phyloP scores from a whole-genome alignment of 176 grass and related monocot species.

The Musa itinerans region DNA sequence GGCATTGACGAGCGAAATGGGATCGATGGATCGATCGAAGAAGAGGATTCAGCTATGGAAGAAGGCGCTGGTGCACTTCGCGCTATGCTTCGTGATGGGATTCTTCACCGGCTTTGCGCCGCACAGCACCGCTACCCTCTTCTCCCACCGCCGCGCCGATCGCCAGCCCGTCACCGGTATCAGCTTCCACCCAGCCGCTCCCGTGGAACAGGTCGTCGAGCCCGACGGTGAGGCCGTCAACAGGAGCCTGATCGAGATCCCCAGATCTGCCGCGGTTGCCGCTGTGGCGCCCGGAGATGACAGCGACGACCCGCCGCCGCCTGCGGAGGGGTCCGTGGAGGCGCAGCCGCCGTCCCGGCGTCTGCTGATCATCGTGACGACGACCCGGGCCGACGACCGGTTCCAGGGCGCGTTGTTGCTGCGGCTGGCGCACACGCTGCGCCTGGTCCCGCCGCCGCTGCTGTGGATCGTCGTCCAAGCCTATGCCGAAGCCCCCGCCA shows the following conservation, averaged over 20 bases:
- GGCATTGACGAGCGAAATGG: slow-evolving; percentile 9
- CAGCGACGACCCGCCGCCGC: not conserved
- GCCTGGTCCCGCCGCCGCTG: slow-evolving; percentile 60
- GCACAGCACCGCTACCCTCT: slow-evolving; percentile 16
- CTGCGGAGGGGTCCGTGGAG: not conserved
- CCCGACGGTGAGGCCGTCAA: not conserved
- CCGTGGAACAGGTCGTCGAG: not conserved
- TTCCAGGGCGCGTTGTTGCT: slow-evolving; percentile 42
- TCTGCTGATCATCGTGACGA: slow-evolving; percentile 15
- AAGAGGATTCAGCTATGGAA: slow-evolving; percentile 34
- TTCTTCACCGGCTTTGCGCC: slow-evolving; percentile 51
- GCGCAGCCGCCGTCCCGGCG: not conserved
- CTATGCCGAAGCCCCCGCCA: slow-evolving; percentile 28
- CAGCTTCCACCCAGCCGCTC: not conserved
- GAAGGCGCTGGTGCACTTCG: slow-evolving; percentile 37
- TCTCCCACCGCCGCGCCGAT: not conserved
- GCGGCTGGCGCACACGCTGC: slow-evolving; percentile 65
- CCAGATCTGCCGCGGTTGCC: not conserved
- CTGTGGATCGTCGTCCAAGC: slow-evolving; percentile 89
- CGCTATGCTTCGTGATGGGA: slow-evolving; percentile 36
- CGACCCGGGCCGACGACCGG: slow-evolving; percentile 9
- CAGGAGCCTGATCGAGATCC: not conserved
- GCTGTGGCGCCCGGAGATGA: not conserved
- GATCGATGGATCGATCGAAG: slow-evolving; percentile 27
- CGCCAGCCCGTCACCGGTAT: not conserved